Conservation (phyloP, 169 alveolate species). For the Plasmodium inui region DNA sequence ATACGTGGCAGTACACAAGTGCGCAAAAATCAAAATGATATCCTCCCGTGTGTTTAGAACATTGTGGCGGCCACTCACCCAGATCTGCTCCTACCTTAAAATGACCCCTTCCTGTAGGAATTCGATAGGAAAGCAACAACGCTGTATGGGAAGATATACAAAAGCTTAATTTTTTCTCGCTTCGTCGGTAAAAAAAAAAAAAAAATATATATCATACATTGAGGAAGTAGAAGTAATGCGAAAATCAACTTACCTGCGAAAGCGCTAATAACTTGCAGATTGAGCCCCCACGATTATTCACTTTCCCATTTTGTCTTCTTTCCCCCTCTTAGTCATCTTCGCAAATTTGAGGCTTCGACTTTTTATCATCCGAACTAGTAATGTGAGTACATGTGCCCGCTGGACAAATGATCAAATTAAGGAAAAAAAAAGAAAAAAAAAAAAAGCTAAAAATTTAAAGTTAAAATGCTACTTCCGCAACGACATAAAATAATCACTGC, state of each 20-base stretch:
- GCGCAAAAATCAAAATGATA: background rate
- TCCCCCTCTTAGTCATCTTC: conserved; percentile 11
- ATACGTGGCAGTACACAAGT: background rate
- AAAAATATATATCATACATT: background rate
- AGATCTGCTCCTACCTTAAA: background rate
- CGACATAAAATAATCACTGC: background rate
- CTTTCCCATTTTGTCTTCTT: background rate
- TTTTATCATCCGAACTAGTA: conserved; percentile 57
- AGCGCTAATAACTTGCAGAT: background rate
- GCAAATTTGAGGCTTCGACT: conserved; percentile 29
- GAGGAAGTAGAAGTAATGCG: background rate
- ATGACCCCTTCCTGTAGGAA: conserved; percentile 22
- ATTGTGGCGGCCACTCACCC: background rate
- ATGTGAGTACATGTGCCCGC: conserved; percentile 16
- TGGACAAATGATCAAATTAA: background rate
- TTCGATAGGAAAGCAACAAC: conserved; percentile 25
- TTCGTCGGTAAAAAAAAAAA: conserved; percentile 36
- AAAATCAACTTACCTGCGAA: background rate
- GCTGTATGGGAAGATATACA: conserved; percentile 46
- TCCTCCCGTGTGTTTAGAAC: background rate
- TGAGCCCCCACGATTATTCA: background rate
- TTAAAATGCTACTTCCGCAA: background rate
- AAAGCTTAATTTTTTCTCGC: conserved; percentile 33
- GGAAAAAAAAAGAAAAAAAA: background rate
- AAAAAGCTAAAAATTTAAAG: background rate